Base-by-base conservation (phyloP, 805 yeast species). In the Jamesozyma lodderae region DNA sequence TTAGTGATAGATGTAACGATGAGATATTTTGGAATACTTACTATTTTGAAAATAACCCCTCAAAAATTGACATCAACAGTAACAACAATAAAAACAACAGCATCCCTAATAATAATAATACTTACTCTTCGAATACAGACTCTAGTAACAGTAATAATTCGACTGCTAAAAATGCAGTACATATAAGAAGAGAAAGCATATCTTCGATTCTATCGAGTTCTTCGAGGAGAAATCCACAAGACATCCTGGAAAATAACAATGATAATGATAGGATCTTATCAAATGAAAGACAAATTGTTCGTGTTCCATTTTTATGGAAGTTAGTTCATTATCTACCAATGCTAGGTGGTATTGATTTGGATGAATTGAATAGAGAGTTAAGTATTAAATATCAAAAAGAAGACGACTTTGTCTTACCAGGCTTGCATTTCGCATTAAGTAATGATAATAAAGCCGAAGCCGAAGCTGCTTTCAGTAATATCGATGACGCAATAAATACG, bases 261-360 rank as follows among this genome's bases (percentile, higher is more conserved):
- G n/a, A n/a, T n/a, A 25, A 33, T 24, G 24, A 21, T 22, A 14
- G 22, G 2, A n/a, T 18, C n/a, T 24, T 18, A 24, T 2, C 5
- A n/a, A n/a, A 13, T 15, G 31, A 21, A 13, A 25, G 24, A 18
- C 17, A 10, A 14, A 23, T 29, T 3, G 38, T 40, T 18, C 31
- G 43, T 3, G 41, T 60, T 2, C 51, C 60, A 8, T 32, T 45
- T n/a, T 42, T 37, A 24, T 60, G 60, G 61, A 47, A 45, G 29
- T 9, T 50, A 4, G 18, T 56, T 13, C 63, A 59, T 33, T 24
- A 18, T 6, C 27, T 60, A 6, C 63, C 64, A 9, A 50, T 60
- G 57, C 39, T 51, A 25, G 36, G 40, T 11, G 63, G 62, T 13
- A 48, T 60, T 13, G 62, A 60, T 41, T 38, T 60, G n/a, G 62